Evolutionary conservation across 2,329 filamentous ascomycete genomes (phyloP).

Genomic region (Aspergillus spinulosporus): DNA sequence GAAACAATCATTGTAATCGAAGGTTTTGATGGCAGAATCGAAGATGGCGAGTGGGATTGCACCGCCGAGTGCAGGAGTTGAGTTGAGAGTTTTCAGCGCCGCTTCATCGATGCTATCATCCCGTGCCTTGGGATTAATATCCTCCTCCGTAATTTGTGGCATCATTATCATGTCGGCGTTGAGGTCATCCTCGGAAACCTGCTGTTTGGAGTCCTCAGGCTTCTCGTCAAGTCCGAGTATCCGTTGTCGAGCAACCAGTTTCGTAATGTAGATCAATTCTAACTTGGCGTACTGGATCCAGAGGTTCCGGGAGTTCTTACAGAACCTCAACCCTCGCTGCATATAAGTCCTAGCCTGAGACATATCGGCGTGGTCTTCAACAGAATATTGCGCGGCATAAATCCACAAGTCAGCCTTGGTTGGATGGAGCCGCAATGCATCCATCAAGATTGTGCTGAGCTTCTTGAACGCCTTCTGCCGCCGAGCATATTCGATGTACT

Average conservation of each 20-base stretch:
- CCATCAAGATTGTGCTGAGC: slow-evolving; percentile 60
- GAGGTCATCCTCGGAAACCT: slow-evolving; percentile 41
- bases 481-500: slow-evolving; percentile 83
- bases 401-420: slow-evolving; percentile 82
- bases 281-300: slow-evolving; percentile 90
- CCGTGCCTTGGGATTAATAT: slow-evolving; percentile 57
- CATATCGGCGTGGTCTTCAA: slow-evolving; percentile 84
- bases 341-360: slow-evolving; percentile 79
- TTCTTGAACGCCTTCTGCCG: slow-evolving; percentile 65
- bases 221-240: slow-evolving; percentile 62
- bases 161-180: slow-evolving; percentile 60
- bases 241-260: slow-evolving; percentile 71
- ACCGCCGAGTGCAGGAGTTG: slow-evolving; percentile 83
- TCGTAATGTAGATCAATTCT: slow-evolving; percentile 88
- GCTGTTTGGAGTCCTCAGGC: slow-evolving; percentile 41
- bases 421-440: slow-evolving; percentile 81
- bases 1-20: slow-evolving; percentile 65
- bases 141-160: slow-evolving; percentile 62
- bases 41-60: slow-evolving; percentile 93
- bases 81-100: slow-evolving; percentile 63
- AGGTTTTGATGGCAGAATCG: slow-evolving; percentile 77
- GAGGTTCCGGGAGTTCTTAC: slow-evolving; percentile 68
- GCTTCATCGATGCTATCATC: slow-evolving; percentile 55
- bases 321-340: slow-evolving; percentile 88
- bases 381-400: slow-evolving; percentile 72